Base-by-base conservation (phyloP, 176 grass and related monocot species). In the Bromus sterilis region DNA sequence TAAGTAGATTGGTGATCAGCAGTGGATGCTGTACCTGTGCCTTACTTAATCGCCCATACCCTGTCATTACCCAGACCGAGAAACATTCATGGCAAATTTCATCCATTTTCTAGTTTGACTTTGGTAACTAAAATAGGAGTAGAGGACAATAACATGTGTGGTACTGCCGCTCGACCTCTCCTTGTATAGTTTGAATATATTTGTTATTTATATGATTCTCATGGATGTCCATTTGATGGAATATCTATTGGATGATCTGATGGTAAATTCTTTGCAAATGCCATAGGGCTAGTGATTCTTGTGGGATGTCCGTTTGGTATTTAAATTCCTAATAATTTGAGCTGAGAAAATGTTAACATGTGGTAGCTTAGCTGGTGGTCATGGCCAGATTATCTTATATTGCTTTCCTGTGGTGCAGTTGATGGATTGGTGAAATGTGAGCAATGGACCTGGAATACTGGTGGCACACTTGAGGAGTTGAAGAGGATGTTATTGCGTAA, bases 371-470 rank as follows among this genome's bases (percentile, higher is more conserved):
- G 1, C 40, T 70, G 53, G 24, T 72, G n/a, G 29, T 64, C 1
- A 1, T 56, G 16, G 11, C 16, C 4, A 66, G 8, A 71, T 73
- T 21, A 75, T 86, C 65, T 89, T 86, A 58, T 78, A 82, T 73
- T 83, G 16, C 66, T 62, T 65, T 59, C 36, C 12, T 34, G 20
- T 74, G 35, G 4, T 77, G 59, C 84, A 94, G 93, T 94, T 85
- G 93, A 94, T 89, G 93, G 84, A 61, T 78, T 87, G 75, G 62
- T 91, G 20, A 89, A 87, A 78, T 94, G 93, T 77, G 93, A 94
- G 74, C 82, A 89, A 78, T 94, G 93, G 87, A 58, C 61, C 66
- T 39, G 74, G 25, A 84, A 83, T 28, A 33, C 81, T 74, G 78
- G 74, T 13, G 49, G 20, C 11, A 31, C 15, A 10, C 59, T 71